Conservation (phyloP, 2,329 filamentous ascomycete genomes). For the Fusarium sp. region DNA sequence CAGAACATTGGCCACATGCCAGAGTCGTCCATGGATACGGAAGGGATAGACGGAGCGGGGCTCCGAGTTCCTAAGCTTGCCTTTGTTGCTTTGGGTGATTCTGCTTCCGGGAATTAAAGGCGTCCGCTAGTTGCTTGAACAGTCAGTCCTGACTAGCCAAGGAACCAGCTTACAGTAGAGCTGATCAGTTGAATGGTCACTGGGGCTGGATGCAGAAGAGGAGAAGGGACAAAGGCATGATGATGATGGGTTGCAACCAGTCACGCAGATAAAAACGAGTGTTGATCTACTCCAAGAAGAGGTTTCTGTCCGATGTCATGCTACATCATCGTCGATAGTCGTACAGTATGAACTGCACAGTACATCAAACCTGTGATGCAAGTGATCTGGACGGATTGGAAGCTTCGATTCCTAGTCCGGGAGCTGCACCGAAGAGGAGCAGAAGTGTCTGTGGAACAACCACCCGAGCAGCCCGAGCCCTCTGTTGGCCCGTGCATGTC, state of each 20-base stretch:
- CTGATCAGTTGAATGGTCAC: slow-evolving; percentile 5
- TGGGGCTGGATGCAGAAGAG: background rate
- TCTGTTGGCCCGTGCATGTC: slow-evolving; percentile 39
- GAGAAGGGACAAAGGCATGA: background rate
- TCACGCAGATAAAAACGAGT: slow-evolving; percentile 2
- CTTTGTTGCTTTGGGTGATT: slow-evolving; percentile 35
- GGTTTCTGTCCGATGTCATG: slow-evolving; percentile 12
- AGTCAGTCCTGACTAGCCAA: slow-evolving; percentile 25
- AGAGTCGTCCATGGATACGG: slow-evolving; percentile 19
- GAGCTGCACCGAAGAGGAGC: slow-evolving; percentile 49
- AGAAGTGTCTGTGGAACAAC: slow-evolving; percentile 49
- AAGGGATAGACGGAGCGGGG: slow-evolving; percentile 5
- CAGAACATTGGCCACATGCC: slow-evolving; percentile 31
- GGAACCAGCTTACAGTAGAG: slow-evolving; percentile 14
- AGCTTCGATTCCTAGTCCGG: slow-evolving; percentile 40
- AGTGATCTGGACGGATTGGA: background rate
- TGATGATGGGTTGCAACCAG: background rate
- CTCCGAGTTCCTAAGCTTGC: slow-evolving; percentile 21
- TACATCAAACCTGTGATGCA: background rate
- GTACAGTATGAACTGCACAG: slow-evolving; percentile 20
- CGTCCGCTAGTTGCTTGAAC: slow-evolving; percentile 12
- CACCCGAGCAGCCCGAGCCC: slow-evolving; percentile 39
- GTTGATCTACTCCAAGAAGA: slow-evolving; percentile 16
- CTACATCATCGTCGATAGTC: slow-evolving; percentile 2
- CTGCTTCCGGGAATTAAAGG: slow-evolving; percentile 40